phyloP scores from a whole-genome alignment of 495 filamentous ascomycete species.

The Neohortaea acidophila region DNA sequence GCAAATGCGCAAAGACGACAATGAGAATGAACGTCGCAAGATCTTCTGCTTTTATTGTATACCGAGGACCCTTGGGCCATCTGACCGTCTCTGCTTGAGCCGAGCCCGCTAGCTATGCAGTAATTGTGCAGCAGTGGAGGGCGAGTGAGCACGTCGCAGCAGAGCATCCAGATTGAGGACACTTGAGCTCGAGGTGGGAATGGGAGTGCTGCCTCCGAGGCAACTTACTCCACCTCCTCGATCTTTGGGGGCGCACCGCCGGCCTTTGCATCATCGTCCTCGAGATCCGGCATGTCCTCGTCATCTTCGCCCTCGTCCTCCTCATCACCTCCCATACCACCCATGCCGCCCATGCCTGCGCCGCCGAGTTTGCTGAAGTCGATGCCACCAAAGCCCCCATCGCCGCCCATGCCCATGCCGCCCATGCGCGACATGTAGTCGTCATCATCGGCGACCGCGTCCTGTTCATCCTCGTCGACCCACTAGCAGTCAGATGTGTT shows the following conservation, averaged over 20 bases:
- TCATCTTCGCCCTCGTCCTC: slow-evolving; percentile 47
- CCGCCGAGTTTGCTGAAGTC: slow-evolving; percentile 69
- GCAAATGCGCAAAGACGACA: no score
- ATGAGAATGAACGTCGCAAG: no score
- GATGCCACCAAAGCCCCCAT: slow-evolving; percentile 30
- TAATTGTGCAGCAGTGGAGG: no score
- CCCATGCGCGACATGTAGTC: slow-evolving; percentile 49
- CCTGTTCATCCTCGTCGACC: slow-evolving; percentile 99
- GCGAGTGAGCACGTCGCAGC: no score
- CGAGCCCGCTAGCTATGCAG: no score
- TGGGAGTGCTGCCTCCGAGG: no score
- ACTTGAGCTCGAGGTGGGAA: no score
- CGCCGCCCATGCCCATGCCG: slow-evolving; percentile 42
- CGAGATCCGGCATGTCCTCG: slow-evolving; percentile 47
- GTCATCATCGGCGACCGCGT: slow-evolving; percentile 71
- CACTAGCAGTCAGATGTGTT: slow-evolving; percentile 38
- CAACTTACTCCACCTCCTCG: slow-evolving; percentile 40
- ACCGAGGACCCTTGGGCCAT: no score
- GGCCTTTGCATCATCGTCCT: slow-evolving; percentile 27
- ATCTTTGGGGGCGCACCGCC: slow-evolving; percentile 34
- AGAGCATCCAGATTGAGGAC: no score
- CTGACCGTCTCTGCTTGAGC: no score
- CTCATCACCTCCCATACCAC: slow-evolving; percentile 34
- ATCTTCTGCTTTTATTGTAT: no score
- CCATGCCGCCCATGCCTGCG: slow-evolving; percentile 57